Evolutionary conservation across 164 flowering plant genomes (phyloP), one percentile per base, ranked within the genome.

Genomic region (Malania oleifera): DNA sequence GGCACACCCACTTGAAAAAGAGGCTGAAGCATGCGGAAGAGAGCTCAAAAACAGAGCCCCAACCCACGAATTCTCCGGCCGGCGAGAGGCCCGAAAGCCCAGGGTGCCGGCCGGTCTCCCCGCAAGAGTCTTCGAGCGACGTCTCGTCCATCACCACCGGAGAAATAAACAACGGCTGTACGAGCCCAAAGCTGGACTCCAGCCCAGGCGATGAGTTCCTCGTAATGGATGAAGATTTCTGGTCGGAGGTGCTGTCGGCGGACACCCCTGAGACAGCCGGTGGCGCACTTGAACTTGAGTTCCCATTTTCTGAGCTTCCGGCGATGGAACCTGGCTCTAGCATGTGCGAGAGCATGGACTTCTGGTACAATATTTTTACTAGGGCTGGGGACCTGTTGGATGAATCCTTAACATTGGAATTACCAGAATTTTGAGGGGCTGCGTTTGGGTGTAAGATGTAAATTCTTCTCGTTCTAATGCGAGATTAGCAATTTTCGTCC

Each of bases 1-100:
- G 84, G 84, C 80, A 80, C 67, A 80, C 84, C 29, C 78, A 80
- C 54, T 64, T 80, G 66, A 80, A 77, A 46, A 80, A 77, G 54
- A 73, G 69, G 39, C 54, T 75, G 34, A 46, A 52, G 8, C 56
- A 66, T 25, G 28, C 62, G 4, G 19, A 52, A 7, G 31, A 12
- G 5, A 24, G 1, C 48, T 9, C 27, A 3, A 52, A 22, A 18
- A 40, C 15, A 52, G 57, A 50, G 18, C 34, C 61, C 25, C n/a
- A 43, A 14, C 24, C 55, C 25, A 45, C 39, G 46, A 60, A 34
- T 58, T 27, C 17, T 22, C 54, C 38, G 38, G 17, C 5, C 11
- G 0, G 11, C 11, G 38, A 34, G 10, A 19, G 25, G 17, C 27
- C 31, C 7, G 56, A 52, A 11, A 28, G 24, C 46, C 49, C 22